Base-by-base conservation (phyloP, 1,284 basidiomycete genomes). In the Gomphus bonarii region DNA sequence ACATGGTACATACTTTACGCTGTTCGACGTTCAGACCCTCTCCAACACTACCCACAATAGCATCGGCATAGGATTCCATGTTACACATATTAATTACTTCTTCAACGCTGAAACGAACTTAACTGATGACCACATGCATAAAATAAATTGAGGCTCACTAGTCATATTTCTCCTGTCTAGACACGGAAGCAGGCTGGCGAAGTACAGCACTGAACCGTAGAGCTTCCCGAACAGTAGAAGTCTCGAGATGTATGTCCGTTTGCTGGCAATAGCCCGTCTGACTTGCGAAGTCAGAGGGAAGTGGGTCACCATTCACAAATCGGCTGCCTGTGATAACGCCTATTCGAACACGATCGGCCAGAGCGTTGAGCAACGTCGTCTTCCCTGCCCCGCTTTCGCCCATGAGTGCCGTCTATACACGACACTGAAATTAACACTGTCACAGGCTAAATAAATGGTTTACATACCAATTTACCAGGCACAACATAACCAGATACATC, bases 401-500 rank as follows among this genome's bases (percentile, higher is more conserved):
- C 70, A 65, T 68, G 49, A 88, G 72, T 30, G 80, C 85, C 0
- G 83, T 87, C 63, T 46, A 40, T 43, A 53, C 12, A 36, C 16
- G 16, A 30, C 40, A 20, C 8, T 42, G 28, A 53, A 22, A 5
- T 9, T 40, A 2, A 35, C 25, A 18, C 28, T 8, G 14, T 53
- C 11, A 12, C 31, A 30, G 22, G 6, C n/a, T 1, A 38, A 10
- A 60, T 55, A 46, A 60, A 61, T 67, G 73, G 67, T 63, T 18
- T n/a, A 57, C 80, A 63, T 42, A 78, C 80, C 84, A 95, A 72
- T 64, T 84, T 90, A 6, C 88, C 87, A 0, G 89, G 90, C 20
- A 80, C 81, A 43, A 92, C 91, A 68, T 81, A 95, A 0, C 93
- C 93, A 56, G 83, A 86, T 7, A 95, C 80, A 61, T 91, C 78